Evolutionary conservation across 495 filamentous ascomycete species (phyloP), one percentile per base, ranked within the genome.

Genomic region (Aspergillus mulundensis): DNA sequence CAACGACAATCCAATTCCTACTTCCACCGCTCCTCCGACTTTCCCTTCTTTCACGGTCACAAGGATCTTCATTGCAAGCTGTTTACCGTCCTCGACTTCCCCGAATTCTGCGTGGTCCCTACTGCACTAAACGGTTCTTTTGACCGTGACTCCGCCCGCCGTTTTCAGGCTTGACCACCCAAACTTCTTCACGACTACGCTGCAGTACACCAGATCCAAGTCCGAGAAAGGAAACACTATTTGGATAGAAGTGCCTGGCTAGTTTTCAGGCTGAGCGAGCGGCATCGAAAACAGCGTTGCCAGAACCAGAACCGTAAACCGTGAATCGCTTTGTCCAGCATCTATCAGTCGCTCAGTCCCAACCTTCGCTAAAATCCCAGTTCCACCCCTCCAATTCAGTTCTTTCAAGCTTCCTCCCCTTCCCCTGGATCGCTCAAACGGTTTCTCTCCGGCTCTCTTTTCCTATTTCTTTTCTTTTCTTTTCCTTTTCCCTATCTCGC

Each of bases 271-370:
- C 42, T 44, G 21, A 41, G 38, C 45, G 44, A 11, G 20, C 23
- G 32, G 16, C 11, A n/a, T 36, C 10, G 40, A 41, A 28, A 20
- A 25, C n/a, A 25, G 20, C 18, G 34, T 18, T 50, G 44, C 14
- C 36, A 20, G 32, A 28, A 2, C 8, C 39, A 50, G 46, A 41
- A 42, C 32, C 32, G 52, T 50, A 59, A 56, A 56, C 53, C 46
- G 25, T 56, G 56, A 60, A 63, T 63, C 60, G 50, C 58, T 64
- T 58, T 61, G 55, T 63, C 54, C 54, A 55, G 50, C 57, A 55
- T 56, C 55, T 46, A 50, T 54, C 49, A 36, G 5, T 50, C 18
- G 48, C 30, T 50, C 16, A 49, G 46, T 39, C 25, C 53, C 56
- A 53, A 62, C 55, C 53, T 59, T 63, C 60, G 52, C 56, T 59